Conservation (phyloP, 78 protist genomes). For the Chrysochromulina tobinii region DNA sequence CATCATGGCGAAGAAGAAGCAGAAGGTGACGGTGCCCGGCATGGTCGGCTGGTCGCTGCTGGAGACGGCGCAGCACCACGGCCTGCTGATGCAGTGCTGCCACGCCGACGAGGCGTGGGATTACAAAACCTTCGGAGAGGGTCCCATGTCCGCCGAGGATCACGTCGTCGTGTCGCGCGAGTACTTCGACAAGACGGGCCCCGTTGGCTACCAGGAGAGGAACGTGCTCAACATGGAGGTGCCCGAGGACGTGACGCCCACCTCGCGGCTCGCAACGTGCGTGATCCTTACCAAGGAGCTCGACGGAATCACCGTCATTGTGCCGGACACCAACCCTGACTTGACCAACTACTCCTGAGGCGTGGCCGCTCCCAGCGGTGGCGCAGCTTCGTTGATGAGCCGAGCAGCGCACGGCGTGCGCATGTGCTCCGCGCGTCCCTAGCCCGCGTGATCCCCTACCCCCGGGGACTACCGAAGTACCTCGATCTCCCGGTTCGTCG, state of each 20-base stretch:
- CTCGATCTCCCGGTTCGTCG: no score
- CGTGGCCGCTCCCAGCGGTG: no score
- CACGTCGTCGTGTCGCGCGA: background rate
- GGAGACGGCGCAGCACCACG: conserved; percentile 13
- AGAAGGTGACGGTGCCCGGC: background rate
- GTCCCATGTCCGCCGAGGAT: background rate
- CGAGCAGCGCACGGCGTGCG: no score
- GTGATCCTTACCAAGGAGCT: background rate
- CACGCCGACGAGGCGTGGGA: background rate
- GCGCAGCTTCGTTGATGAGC: no score
- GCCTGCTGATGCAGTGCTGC: background rate
- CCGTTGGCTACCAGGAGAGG: background rate
- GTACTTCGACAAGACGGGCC: background rate
- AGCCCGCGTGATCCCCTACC: no score
- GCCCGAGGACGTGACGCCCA: background rate
- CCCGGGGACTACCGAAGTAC: no score
- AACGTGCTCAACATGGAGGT: background rate
- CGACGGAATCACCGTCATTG: background rate
- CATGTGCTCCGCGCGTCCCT: no score
- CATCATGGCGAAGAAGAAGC: background rate
- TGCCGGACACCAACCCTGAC: background rate
- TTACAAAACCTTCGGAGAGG: background rate
- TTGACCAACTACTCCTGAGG: background rate
- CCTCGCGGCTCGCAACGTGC: background rate
- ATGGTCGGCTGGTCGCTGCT: conserved; percentile 9